These are phyloP conservation scores for Psilocybe cubensis DNA, from an alignment of 768 basidiomycete genomes.

Conservation along the genomic window DNA sequence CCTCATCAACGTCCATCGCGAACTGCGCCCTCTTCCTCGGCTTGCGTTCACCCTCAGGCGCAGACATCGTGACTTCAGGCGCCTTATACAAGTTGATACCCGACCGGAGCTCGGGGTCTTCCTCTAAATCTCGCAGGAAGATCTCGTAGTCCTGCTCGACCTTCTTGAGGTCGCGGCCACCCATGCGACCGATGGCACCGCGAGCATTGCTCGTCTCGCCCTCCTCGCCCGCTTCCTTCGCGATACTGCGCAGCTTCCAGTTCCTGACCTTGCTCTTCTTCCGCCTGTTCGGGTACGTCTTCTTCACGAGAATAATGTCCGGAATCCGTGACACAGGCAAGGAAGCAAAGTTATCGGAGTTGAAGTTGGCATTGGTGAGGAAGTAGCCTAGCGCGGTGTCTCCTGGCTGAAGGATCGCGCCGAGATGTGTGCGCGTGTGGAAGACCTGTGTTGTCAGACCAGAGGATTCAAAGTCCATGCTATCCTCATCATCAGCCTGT, in stretches of 20 bases:
- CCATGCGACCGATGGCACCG: conserved; percentile 89
- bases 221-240: conserved; percentile 88
- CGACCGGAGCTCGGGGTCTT: conserved; percentile 89
- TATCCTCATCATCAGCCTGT: conserved; percentile 48
- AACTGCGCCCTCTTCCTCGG: conserved; percentile 51
- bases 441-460: conserved; percentile 77
- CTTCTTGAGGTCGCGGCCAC: conserved; percentile 88
- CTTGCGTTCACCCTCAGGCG: conserved; percentile 39
- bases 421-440: conserved; percentile 97
- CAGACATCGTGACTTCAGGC: conserved; percentile 54
- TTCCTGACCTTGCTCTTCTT: conserved; percentile 86
- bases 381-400: conserved; percentile 93
- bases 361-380: conserved; percentile 89
- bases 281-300: conserved; percentile 90
- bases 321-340: conserved; percentile 73
- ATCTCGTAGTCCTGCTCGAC: conserved; percentile 97
- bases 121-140: conserved; percentile 93
- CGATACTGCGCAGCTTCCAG: conserved; percentile 92
- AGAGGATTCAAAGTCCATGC: conserved; percentile 65
- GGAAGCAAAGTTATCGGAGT: conserved; percentile 81
- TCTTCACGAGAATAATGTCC: conserved; percentile 92
- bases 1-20: conserved; percentile 73
- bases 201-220: conserved; percentile 77
- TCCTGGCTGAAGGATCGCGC: conserved; percentile 88
- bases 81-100: conserved; percentile 89